These are phyloP conservation scores for Candida albicans DNA, from an alignment of 1,139 yeast species.

Conservation along the genomic window DNA sequence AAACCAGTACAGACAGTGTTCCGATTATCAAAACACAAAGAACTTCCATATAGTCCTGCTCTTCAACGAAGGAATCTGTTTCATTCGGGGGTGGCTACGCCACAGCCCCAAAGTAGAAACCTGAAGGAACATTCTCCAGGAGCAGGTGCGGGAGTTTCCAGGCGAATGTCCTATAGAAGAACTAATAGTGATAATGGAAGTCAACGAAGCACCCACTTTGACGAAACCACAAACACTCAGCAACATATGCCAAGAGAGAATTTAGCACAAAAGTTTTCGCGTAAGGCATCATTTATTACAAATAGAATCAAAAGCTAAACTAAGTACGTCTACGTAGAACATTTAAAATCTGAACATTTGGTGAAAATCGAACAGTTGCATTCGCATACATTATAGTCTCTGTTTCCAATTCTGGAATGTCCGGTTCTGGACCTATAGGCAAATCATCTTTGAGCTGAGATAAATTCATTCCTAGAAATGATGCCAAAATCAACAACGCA, in stretches of 20 bases:
- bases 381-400: slow-evolving; percentile 66
- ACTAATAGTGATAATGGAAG: slow-evolving; percentile 9
- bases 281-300: slow-evolving; percentile 34
- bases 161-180: slow-evolving; percentile 13
- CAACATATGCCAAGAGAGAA: slow-evolving; percentile 21
- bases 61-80: slow-evolving; percentile 29
- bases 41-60: slow-evolving; percentile 64
- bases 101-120: slow-evolving; percentile 4
- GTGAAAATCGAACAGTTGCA: slow-evolving; percentile 54
- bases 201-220: background rate
- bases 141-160: background rate
- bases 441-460: slow-evolving; percentile 39
- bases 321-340: slow-evolving; percentile 17
- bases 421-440: slow-evolving; percentile 81
- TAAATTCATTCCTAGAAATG: slow-evolving; percentile 49
- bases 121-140: slow-evolving; percentile 8
- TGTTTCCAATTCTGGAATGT: slow-evolving; percentile 64
- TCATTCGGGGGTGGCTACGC: background rate
- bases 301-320: slow-evolving; percentile 18
- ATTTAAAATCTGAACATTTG: slow-evolving; percentile 58
- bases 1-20: slow-evolving; percentile 83
- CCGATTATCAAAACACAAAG: slow-evolving; percentile 58
- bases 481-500: slow-evolving; percentile 67
- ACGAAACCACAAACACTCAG: background rate
- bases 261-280: slow-evolving; percentile 30